Evolutionary conservation across 768 basidiomycete species (phyloP).

Genomic region (Lentinus tigrinus): DNA sequence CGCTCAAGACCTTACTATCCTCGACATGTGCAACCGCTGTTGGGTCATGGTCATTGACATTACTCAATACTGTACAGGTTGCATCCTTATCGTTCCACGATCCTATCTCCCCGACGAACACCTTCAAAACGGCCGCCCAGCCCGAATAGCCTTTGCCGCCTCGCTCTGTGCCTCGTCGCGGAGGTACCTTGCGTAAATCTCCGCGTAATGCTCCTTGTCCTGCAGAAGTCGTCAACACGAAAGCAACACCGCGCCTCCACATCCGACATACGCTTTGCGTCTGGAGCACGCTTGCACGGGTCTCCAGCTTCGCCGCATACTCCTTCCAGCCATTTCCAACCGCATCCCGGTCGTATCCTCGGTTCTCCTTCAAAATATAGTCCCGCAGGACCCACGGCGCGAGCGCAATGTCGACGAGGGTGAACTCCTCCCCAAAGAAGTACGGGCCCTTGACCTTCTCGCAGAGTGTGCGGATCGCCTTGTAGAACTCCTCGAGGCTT

Average conservation of each 20-base stretch:
- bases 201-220: slow-evolving; percentile 43
- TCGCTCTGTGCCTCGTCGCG: slow-evolving; percentile 44
- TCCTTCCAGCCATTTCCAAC: slow-evolving; percentile 44
- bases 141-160: slow-evolving; percentile 29
- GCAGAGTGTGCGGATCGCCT: slow-evolving; percentile 35
- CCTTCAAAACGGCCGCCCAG: slow-evolving; percentile 15
- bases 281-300: slow-evolving; percentile 44
- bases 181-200: slow-evolving; percentile 55
- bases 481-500: slow-evolving; percentile 38
- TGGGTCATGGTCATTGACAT: too few relatives aligned
- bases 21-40: too few relatives aligned
- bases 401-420: slow-evolving; percentile 51
- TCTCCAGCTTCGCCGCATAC: slow-evolving; percentile 43
- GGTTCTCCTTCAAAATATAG: slow-evolving; percentile 47
- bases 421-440: slow-evolving; percentile 54
- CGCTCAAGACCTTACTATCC: too few relatives aligned
- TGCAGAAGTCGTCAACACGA: slow-evolving; percentile 7
- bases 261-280: slow-evolving; percentile 34
- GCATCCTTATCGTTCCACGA: too few relatives aligned
- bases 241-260: not conserved
- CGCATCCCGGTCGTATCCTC: slow-evolving; percentile 44
- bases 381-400: slow-evolving; percentile 57
- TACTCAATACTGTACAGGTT: too few relatives aligned
- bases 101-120: too few relatives aligned
- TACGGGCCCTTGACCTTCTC: slow-evolving; percentile 47